A percentile compares a stretch with the other conserved stretches of the same genome.
Conservation (phyloP, 2,329 filamentous ascomycete genomes). For the Magnaporthiopsis rhizophila region DNA sequence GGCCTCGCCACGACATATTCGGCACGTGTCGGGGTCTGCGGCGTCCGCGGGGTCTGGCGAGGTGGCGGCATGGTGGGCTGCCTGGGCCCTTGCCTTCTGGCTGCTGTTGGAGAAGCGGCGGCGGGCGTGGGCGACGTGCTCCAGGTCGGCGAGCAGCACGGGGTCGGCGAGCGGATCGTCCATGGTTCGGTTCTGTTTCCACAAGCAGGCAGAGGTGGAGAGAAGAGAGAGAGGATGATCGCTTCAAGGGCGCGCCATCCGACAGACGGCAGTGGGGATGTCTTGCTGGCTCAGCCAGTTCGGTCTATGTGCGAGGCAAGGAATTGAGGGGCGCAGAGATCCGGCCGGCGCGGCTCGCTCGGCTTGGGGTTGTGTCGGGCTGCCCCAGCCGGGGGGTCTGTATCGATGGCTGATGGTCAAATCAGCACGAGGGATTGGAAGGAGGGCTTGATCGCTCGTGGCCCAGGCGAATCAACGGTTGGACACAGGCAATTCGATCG, state of each 20-base stretch:
- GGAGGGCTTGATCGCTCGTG: too few species aligned
- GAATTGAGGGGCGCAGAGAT: not conserved
- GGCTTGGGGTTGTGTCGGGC: not conserved
- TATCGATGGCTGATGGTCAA: not conserved
- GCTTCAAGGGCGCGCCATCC: conserved; percentile 6
- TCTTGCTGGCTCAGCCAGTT: not conserved
- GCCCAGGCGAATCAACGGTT: not conserved
- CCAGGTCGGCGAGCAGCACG: conserved; percentile 17
- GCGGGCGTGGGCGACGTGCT: conserved; percentile 20
- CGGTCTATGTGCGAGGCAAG: not conserved
- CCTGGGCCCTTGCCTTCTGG: conserved; percentile 6
- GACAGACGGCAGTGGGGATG: not conserved
- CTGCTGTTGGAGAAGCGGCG: conserved; percentile 15
- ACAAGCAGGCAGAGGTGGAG: not conserved
- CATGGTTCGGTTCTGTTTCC: not conserved
- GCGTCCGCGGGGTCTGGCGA: not conserved
- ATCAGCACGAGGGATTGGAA: not conserved
- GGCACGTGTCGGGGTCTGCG: conserved; percentile 71
- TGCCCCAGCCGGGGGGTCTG: not conserved
- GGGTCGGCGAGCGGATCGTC: conserved; percentile 13
- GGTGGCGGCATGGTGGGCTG: conserved; percentile 3
- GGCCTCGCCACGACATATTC: conserved; percentile 90
- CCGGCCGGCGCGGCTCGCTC: not conserved
- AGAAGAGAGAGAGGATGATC: not conserved
- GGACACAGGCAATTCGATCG: not conserved